Conservation (phyloP, 2,329 filamentous ascomycete species). For the Domatiomyces catenatus region DNA sequence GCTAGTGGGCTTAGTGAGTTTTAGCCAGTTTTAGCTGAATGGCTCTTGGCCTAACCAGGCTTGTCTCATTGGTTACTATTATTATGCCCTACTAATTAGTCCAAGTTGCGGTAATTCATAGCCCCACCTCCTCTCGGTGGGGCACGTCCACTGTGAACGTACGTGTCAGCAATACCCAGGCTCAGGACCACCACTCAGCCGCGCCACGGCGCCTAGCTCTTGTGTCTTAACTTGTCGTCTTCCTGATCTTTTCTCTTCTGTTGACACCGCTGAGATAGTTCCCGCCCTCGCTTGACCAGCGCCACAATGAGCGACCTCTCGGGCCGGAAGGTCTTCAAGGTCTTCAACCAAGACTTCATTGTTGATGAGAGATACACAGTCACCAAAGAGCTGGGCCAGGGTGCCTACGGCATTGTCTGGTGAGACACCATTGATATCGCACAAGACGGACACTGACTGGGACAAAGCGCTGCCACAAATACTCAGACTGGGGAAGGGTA, state of each 20-base stretch:
- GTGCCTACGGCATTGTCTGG: slow-evolving; percentile 98
- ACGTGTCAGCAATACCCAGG: not conserved
- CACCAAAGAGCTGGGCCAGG: slow-evolving; percentile 95
- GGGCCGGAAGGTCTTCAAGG: slow-evolving; percentile 89
- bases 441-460: slow-evolving; percentile 5
- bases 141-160: not conserved
- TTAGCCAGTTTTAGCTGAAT: too few species aligned
- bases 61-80: too few species aligned
- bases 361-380: slow-evolving; percentile 97
- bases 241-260: not conserved
- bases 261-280: not conserved
- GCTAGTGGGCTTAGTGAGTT: too few species aligned
- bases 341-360: slow-evolving; percentile 98
- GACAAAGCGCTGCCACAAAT: slow-evolving; percentile 71
- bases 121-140: not conserved
- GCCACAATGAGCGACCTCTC: slow-evolving; percentile 42
- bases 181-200: not conserved
- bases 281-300: not conserved
- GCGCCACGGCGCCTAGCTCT: not conserved
- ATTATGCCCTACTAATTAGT: too few species aligned
- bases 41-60: too few species aligned
- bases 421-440: slow-evolving; percentile 30
- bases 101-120: too few species aligned
- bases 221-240: not conserved
- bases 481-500: slow-evolving; percentile 68